These are phyloP conservation scores for Camelina laxa DNA, from an alignment of 345 rosid species.

Conservation along the genomic window DNA sequence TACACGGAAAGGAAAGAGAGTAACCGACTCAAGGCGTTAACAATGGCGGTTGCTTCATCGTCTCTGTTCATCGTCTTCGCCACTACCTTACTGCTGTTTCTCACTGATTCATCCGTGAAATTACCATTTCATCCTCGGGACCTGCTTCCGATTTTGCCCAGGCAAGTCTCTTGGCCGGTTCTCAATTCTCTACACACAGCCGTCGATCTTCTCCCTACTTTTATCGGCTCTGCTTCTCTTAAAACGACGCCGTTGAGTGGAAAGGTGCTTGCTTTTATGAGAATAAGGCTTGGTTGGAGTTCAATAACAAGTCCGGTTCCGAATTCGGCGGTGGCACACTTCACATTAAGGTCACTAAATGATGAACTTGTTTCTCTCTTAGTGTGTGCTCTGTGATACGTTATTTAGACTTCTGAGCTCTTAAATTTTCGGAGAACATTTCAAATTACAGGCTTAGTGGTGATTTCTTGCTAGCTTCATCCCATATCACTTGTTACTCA, in stretches of 20 bases:
- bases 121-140: slow-evolving; percentile 76
- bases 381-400: no score
- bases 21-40: not conserved
- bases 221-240: slow-evolving; percentile 78
- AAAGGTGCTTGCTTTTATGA: slow-evolving; percentile 92
- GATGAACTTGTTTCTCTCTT: not conserved
- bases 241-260: slow-evolving; percentile 61
- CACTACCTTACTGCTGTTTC: slow-evolving; percentile 2
- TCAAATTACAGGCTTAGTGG: not conserved
- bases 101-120: slow-evolving; percentile 34
- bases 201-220: slow-evolving; percentile 79
- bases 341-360: slow-evolving; percentile 67
- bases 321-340: slow-evolving; percentile 93
- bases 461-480: no score
- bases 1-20: slow-evolving; percentile 28
- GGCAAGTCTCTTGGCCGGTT: slow-evolving; percentile 81
- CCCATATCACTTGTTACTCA: no score
- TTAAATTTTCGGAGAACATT: not conserved
- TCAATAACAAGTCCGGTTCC: slow-evolving; percentile 76
- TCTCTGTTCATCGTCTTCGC: slow-evolving; percentile 25
- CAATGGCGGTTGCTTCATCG: slow-evolving; percentile 28
- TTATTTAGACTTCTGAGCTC: no score
- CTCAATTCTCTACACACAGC: slow-evolving; percentile 64
- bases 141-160: slow-evolving; percentile 72
- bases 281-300: slow-evolving; percentile 86